Percentiles rank a stretch among this genome's conserved stretches.
Evolutionary conservation across 2,329 filamentous ascomycete genomes (phyloP).

Genomic region (Leptographium radiaticola): DNA sequence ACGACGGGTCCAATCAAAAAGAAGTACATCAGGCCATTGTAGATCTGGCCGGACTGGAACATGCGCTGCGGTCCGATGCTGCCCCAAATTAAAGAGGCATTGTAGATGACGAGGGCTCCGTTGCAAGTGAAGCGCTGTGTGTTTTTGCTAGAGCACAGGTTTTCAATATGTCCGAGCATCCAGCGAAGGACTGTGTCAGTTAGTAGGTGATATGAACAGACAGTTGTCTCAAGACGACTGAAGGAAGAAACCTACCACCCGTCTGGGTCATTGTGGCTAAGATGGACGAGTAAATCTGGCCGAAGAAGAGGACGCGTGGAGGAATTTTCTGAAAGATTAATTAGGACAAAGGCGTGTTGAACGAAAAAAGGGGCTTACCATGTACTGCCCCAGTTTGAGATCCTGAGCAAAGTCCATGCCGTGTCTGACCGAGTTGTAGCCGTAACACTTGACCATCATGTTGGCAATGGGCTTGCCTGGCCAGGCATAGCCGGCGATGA

Average conservation of each 20-base stretch:
- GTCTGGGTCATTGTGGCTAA: conserved; percentile 29
- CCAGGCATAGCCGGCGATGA: conserved; percentile 28
- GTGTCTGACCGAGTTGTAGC: conserved; percentile 28
- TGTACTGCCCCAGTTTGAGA: conserved; percentile 13
- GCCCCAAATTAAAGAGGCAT: conserved; percentile 41
- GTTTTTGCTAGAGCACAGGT: conserved; percentile 34
- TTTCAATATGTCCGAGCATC: conserved; percentile 33
- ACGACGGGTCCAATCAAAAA: conserved; percentile 31
- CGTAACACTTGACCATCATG: conserved; percentile 31
- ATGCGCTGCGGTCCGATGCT: conserved; percentile 37
- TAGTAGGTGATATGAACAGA: too few species aligned
- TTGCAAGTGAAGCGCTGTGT: conserved; percentile 37
- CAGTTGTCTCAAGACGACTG: conserved; percentile 8
- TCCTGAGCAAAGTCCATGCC: conserved; percentile 33
- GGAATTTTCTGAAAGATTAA: conserved; percentile 28
- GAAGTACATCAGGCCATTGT: conserved; percentile 32
- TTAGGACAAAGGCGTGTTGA: neutral
- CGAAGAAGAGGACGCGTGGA: conserved; percentile 43
- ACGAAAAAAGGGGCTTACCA: neutral
- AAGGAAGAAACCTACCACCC: conserved; percentile 1
- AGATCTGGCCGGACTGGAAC: conserved; percentile 34
- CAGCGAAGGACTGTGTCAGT: conserved; percentile 29
- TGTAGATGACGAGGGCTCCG: conserved; percentile 42
- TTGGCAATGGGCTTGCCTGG: conserved; percentile 32
- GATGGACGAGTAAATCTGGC: conserved; percentile 45